A percentile compares a stretch with the other conserved stretches of the same genome.
phyloP scores from a whole-genome alignment of 148 eudicot genomes.

The Amaranthus hypochondriacus region DNA sequence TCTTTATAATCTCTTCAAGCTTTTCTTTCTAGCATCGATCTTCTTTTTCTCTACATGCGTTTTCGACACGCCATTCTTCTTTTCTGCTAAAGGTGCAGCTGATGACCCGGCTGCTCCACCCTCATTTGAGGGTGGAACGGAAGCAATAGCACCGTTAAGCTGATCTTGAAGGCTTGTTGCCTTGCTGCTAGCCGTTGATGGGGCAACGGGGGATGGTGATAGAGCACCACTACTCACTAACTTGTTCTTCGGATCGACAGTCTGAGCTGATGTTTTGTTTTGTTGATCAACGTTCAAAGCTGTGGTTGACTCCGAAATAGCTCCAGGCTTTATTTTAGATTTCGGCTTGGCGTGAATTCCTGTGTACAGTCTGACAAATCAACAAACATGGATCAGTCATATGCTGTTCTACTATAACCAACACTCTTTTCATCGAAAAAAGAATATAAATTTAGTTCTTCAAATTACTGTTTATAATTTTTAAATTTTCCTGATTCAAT shows the following conservation, averaged over 20 bases:
- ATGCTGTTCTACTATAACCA: neutral
- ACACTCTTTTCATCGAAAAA: neutral
- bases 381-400: neutral
- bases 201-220: constrained; percentile 34
- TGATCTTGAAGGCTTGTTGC: constrained; percentile 44
- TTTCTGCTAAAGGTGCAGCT: constrained; percentile 28
- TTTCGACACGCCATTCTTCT: constrained; percentile 50
- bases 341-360: constrained; percentile 92
- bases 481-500: too few relatives aligned
- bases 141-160: constrained; percentile 23
- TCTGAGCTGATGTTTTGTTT: constrained; percentile 45
- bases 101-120: constrained; percentile 40
- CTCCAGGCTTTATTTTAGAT: constrained; percentile 63
- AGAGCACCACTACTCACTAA: constrained; percentile 28
- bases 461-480: too few relatives aligned
- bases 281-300: constrained; percentile 68
- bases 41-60: constrained; percentile 72
- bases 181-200: constrained; percentile 38
- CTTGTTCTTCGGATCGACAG: constrained; percentile 45
- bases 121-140: constrained; percentile 30
- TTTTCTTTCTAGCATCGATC: constrained; percentile 87
- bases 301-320: constrained; percentile 68
- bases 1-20: constrained; percentile 50
- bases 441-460: neutral
- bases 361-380: constrained; percentile 64